Evolutionary conservation across 495 filamentous ascomycete species (phyloP), one percentile per base, ranked within the genome.

Genomic region (Parachaetomium inaequale): DNA sequence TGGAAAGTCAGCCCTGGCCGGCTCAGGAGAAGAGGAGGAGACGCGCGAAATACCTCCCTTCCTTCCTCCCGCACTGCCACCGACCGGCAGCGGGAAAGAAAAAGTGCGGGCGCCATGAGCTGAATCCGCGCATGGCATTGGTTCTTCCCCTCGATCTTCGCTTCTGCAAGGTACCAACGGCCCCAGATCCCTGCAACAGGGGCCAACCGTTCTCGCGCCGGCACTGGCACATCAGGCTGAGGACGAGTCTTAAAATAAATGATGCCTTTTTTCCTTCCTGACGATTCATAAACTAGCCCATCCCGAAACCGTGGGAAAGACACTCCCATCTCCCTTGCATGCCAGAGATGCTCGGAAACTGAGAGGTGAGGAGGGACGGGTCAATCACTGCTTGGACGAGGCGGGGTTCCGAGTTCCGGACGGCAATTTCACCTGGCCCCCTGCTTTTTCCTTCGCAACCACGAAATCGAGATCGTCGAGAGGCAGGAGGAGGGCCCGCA

Each of bases 121-220:
- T 43, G 61, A 59, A 59, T n/a, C 2, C 19, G 36, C 25, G 47
- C 19, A 25, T 32, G 31, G 57, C 63, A 64, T 64, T 61, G 57
- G 28, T 15, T 26, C 28, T 14, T 28, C 50, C 55, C 55, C 47
- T 54, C 53, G 45, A 45, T 45, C 26, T 52, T 32, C 36, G 49
- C 17, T 23, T n/a, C 58, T 61, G 58, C 58, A 60, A 57, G 63
- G 63, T 57, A 61, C 63, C 57, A 34, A 55, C 51, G 43, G 56
- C 49, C 8, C 47, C 45, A 19, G 21, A 47, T 36, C 63, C 57
- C 36, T 60, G 63, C 58, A 12, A 45, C 57, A 50, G 63, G 52
- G 63, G 25, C 53, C 58, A 64, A 45, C 59, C 19, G 17, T 31
- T 31, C 2, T 21, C 12, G 8, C 14, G 2, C 49, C 14, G 29